These are phyloP conservation scores for Vitis rotundifolia DNA, from an alignment of 164 flowering plant species.

Conservation along the genomic window DNA sequence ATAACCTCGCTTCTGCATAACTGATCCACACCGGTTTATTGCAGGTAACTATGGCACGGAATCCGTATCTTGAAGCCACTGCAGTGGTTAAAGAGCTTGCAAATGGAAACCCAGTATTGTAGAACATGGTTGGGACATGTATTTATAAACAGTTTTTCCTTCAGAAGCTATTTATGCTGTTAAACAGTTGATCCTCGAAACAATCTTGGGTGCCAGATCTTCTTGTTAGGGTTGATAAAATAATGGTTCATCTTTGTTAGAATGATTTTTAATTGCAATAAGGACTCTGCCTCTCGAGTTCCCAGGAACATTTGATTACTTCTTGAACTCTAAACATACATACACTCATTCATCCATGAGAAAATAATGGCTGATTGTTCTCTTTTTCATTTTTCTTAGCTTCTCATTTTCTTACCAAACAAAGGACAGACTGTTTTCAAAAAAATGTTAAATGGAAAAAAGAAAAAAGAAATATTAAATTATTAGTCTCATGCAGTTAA, in stretches of 20 bases:
- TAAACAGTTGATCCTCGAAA: background rate
- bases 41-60: background rate
- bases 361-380: too few relatives aligned
- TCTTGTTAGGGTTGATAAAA: background rate
- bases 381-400: too few relatives aligned
- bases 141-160: background rate
- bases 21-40: background rate
- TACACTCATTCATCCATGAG: too few relatives aligned
- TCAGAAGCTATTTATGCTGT: background rate
- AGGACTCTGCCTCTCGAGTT: background rate
- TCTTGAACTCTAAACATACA: too few relatives aligned
- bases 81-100: background rate
- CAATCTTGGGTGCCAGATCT: background rate
- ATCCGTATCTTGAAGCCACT: background rate
- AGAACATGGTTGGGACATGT: background rate
- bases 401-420: too few relatives aligned
- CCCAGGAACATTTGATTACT: too few relatives aligned
- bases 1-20: background rate
- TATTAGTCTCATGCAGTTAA: too few relatives aligned
- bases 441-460: too few relatives aligned
- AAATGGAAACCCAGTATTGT: background rate
- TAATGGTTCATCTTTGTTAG: background rate
- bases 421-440: too few relatives aligned
- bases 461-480: too few relatives aligned
- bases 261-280: background rate